Percentiles rank a stretch among this genome's conserved stretches.
Evolutionary conservation across 495 filamentous ascomycete genomes (phyloP).

Genomic region (Bathelium albidoporum): DNA sequence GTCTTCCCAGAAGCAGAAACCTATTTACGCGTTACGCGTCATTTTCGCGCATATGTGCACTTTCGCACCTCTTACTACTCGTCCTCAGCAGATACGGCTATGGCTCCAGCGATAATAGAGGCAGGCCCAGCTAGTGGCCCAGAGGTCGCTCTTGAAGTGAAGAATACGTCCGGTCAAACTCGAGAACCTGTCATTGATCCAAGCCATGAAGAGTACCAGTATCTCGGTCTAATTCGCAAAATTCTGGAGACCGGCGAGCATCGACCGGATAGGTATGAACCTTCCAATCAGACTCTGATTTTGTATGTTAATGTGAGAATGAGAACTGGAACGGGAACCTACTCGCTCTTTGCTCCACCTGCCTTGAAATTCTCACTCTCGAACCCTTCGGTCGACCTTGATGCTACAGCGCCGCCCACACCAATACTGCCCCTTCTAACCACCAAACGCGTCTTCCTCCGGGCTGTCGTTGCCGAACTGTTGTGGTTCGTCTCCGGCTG

Average conservation of each 20-base stretch:
- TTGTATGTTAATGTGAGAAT: neutral
- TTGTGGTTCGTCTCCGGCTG: slow-evolving; percentile 88
- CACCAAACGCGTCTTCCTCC: slow-evolving; percentile 91
- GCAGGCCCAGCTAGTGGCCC: slow-evolving; percentile 19
- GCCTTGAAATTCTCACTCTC: slow-evolving; percentile 81
- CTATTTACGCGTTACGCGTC: slow-evolving; percentile 3
- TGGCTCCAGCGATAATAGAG: slow-evolving; percentile 17
- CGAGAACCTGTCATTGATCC: neutral
- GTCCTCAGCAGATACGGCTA: neutral
- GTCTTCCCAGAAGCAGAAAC: neutral
- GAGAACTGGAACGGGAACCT: slow-evolving; percentile 83
- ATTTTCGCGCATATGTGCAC: neutral
- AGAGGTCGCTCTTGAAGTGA: neutral
- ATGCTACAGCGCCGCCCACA: slow-evolving; percentile 22
- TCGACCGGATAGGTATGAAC: slow-evolving; percentile 59
- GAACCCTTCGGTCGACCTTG: slow-evolving; percentile 33
- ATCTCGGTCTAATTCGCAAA: slow-evolving; percentile 46
- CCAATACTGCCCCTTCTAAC: slow-evolving; percentile 83
- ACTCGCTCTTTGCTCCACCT: slow-evolving; percentile 74
- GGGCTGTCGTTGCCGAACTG: slow-evolving; percentile 83
- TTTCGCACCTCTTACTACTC: neutral
- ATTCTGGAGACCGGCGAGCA: slow-evolving; percentile 70
- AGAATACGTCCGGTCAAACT: neutral
- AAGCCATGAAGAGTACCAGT: slow-evolving; percentile 34
- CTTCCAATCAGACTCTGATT: neutral